phyloP scores from a whole-genome alignment of 1,284 basidiomycete species.

The Papiliotrema terrestris region DNA sequence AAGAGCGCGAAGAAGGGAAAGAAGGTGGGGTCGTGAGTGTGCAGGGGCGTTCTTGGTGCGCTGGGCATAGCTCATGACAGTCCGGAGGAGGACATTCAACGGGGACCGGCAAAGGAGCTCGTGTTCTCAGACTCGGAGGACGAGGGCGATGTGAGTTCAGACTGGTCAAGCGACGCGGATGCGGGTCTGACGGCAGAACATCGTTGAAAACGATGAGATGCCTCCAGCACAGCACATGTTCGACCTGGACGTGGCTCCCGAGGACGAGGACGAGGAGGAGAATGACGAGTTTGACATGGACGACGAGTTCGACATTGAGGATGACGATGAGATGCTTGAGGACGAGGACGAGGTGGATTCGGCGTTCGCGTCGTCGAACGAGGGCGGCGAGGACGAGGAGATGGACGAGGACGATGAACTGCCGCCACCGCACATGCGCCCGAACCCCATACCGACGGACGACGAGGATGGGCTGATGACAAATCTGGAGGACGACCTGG shows the following conservation, averaged over 20 bases:
- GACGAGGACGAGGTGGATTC: constrained; percentile 53
- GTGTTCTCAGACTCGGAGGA: constrained; percentile 61
- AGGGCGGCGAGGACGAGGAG: constrained; percentile 51
- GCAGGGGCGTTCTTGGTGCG: too few relatives aligned
- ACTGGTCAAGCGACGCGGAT: not conserved
- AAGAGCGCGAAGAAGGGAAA: constrained; percentile 40
- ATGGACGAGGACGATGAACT: constrained; percentile 50
- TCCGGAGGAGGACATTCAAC: constrained; percentile 52
- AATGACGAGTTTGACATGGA: constrained; percentile 26
- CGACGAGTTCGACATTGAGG: constrained; percentile 44
- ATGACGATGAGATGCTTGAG: constrained; percentile 49
- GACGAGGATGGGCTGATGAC: constrained; percentile 50
- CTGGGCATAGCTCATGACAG: constrained; percentile 3
- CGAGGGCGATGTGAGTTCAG: constrained; percentile 38
- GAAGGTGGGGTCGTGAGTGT: not conserved
- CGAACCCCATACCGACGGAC: constrained; percentile 31
- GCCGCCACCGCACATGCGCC: constrained; percentile 21
- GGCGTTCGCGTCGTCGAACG: constrained; percentile 39
- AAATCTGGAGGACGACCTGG: constrained; percentile 56
- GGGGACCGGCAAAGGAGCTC: constrained; percentile 58
- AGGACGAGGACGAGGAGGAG: constrained; percentile 32
- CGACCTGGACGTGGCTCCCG: constrained; percentile 47
- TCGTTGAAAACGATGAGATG: constrained; percentile 37
- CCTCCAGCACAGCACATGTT: constrained; percentile 47
- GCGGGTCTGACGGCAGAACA: constrained; percentile 24